These are phyloP conservation scores for Emiliania huxleyi DNA, from an alignment of 78 protist genomes.

Conservation along the genomic window DNA sequence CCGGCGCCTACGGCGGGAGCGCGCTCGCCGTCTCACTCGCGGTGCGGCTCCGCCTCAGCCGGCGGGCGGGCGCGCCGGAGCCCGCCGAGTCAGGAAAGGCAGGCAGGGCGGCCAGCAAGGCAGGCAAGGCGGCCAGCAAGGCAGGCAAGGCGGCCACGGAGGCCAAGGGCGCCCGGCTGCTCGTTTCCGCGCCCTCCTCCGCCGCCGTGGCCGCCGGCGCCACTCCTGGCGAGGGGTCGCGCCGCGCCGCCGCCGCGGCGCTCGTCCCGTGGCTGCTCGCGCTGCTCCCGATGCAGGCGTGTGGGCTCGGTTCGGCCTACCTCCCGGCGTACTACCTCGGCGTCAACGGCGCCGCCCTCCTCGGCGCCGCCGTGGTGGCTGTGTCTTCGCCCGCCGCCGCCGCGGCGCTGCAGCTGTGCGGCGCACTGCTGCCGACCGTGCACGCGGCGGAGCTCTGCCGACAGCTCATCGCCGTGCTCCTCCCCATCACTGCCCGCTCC, in stretches of 20 bases:
- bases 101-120: too few species aligned
- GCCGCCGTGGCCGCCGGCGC: too few species aligned
- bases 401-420: not conserved
- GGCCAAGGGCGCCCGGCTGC: too few species aligned
- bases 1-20: not conserved
- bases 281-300: not conserved
- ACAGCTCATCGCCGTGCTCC: not conserved
- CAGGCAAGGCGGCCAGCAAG: too few species aligned
- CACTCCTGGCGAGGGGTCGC: too few species aligned
- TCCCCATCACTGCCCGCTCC: not conserved
- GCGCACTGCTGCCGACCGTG: not conserved
- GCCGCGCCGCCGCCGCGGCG: not conserved
- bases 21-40: too few species aligned
- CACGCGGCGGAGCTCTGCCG: not conserved
- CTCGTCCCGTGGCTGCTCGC: not conserved
- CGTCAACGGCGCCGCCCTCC: not conserved
- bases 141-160: too few species aligned
- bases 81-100: too few species aligned
- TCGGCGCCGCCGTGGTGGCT: not conserved
- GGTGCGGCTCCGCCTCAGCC: too few species aligned
- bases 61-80: too few species aligned
- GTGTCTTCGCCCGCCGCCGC: not conserved
- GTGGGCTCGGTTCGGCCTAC: not conserved
- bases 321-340: not conserved
- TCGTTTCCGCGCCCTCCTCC: too few species aligned